These are phyloP conservation scores for Melampsora larici-populina DNA, from an alignment of 1,284 basidiomycete species.

Conservation along the genomic window DNA sequence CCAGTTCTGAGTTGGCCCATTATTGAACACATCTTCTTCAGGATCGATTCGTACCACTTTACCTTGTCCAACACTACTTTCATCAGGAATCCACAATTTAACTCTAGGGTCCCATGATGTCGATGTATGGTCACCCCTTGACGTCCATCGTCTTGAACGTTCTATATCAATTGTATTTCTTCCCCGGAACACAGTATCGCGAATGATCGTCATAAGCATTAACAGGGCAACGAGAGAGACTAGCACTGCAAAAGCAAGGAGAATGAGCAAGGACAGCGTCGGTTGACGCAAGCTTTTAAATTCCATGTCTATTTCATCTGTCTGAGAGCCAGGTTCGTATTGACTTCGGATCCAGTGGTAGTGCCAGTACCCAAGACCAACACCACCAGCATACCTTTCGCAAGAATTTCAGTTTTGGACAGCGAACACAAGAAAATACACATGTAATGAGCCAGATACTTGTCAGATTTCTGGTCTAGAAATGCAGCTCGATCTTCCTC, in stretches of 20 bases:
- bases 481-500: no score
- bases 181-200: slow-evolving; percentile 7
- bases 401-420: not conserved
- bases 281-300: not conserved
- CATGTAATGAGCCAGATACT: not conserved
- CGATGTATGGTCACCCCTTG: not conserved
- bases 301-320: not conserved
- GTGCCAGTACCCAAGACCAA: slow-evolving; percentile 25
- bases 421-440: not conserved
- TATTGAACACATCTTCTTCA: slow-evolving; percentile 12
- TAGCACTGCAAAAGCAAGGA: not conserved
- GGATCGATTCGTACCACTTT: slow-evolving; percentile 25
- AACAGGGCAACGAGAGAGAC: slow-evolving; percentile 8
- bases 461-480: not conserved
- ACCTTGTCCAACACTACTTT: not conserved
- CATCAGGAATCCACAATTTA: slow-evolving; percentile 24
- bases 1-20: not conserved
- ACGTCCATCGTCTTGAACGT: slow-evolving; percentile 1
- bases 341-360: slow-evolving; percentile 6
- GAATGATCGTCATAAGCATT: slow-evolving; percentile 10
- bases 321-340: not conserved
- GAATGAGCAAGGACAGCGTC: slow-evolving; percentile 8
- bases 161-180: slow-evolving; percentile 23
- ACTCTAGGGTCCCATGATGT: slow-evolving; percentile 11
- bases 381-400: slow-evolving; percentile 20